These are phyloP conservation scores for Ceratocystis harringtonii DNA, from an alignment of 2,329 filamentous ascomycete genomes.

Conservation along the genomic window DNA sequence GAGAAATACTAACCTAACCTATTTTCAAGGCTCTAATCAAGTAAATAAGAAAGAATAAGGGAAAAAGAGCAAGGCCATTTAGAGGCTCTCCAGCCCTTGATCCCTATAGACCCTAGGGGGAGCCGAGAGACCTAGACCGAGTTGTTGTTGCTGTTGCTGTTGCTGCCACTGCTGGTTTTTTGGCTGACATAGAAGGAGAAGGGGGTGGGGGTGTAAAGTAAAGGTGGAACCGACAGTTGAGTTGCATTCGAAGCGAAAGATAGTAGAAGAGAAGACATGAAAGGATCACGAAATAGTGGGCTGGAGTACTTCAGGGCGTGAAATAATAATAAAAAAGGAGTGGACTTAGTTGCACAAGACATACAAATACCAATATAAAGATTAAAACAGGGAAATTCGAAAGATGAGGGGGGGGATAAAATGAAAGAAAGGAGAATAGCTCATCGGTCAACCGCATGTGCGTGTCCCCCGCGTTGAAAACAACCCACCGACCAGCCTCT, in stretches of 20 bases:
- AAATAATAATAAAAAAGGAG: background rate
- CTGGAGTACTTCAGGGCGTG: background rate
- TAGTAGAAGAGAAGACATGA: slow-evolving; percentile 1
- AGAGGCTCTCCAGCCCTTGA: slow-evolving; percentile 5
- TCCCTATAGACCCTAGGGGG: slow-evolving; percentile 6
- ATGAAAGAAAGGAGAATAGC: background rate
- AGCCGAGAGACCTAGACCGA: background rate
- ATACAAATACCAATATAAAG: background rate
- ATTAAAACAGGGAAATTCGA: background rate
- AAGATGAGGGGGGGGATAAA: background rate
- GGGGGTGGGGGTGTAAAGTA: background rate
- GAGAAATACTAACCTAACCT: background rate
- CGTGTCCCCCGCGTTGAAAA: background rate
- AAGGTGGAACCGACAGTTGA: slow-evolving; percentile 1
- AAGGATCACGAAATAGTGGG: background rate
- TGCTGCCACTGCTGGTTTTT: background rate
- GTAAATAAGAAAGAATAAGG: background rate
- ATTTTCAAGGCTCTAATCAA: background rate
- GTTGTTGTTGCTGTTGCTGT: background rate
- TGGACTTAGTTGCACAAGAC: slow-evolving; percentile 6
- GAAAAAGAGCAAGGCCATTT: background rate
- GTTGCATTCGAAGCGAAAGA: background rate
- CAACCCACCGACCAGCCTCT: background rate
- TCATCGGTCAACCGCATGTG: background rate
- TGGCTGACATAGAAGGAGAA: background rate